Base-by-base conservation (phyloP, 192 early-diverging fungal species). In the Entomortierella parvispora region DNA sequence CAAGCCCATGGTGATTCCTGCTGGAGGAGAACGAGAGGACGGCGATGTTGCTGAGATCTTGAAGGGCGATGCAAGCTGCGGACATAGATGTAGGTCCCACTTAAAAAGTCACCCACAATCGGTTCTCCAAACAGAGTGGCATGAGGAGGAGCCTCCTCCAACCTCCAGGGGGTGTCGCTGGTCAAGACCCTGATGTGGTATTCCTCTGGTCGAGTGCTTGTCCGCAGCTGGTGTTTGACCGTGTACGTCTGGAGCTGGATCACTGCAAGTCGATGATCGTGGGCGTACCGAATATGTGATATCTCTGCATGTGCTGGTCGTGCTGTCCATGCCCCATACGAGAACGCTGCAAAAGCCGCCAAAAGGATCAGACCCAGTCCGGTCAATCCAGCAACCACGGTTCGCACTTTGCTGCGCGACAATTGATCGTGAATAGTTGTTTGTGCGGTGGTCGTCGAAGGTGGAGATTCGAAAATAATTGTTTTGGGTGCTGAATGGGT, bases 61-160 rank as follows among this genome's bases (percentile, higher is more conserved):
- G 18, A 0, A 8, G 43, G 44, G 20, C 31, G 29, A 25, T 50
- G 60, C 18, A 58, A 37, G 2, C 51, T 44, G 0, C 59, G 34
- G 26, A 77, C 29, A 18, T 64, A 77, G 15, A 77, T 40, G 20
- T 66, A 77, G 7, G 46, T 62, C 7, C 74, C 74, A 2, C 52
- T 66, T 29, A 37, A 37, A 3, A 40, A 25, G 40, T 59, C 57
- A 3, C 11, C 34, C 37, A 77, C 59, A 33, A 68, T 47, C 29
- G 66, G 74, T 6, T 77, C 60, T 7, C 26, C 55, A 58, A 68
- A 64, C 10, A 59, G 17, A 34, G 37, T n/a, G 23, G 32, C 6
- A 5, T 68, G 64, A 11, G 23, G 10, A 1, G 65, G 72, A 7
- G 65, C 65, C 4, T 68, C 59, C 14, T 67, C 46, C 25, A 76